Evolutionary conservation across 2,329 filamentous ascomycete species (phyloP).

Genomic region (Claviceps monticola): DNA sequence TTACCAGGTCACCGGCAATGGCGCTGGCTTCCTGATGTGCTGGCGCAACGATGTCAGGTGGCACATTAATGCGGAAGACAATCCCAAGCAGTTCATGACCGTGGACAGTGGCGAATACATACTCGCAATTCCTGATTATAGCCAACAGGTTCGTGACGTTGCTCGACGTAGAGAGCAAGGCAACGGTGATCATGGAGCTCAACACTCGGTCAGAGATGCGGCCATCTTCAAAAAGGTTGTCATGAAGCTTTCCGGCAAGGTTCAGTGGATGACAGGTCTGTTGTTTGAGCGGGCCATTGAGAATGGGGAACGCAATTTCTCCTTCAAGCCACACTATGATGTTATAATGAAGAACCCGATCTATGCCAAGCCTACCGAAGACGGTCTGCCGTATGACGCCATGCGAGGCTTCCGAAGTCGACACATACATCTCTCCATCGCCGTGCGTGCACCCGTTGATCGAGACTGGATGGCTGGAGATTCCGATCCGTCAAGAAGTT

Average conservation of each 20-base stretch:
- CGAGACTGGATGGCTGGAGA: conserved; percentile 73
- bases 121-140: conserved; percentile 86
- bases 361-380: conserved; percentile 48
- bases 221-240: conserved; percentile 96
- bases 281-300: conserved; percentile 80
- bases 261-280: conserved; percentile 80
- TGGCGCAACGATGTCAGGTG: conserved; percentile 91
- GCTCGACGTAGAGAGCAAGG: conserved; percentile 35
- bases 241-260: conserved; percentile 96
- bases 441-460: conserved; percentile 73
- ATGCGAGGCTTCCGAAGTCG: conserved; percentile 92
- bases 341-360: conserved; percentile 73
- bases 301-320: conserved; percentile 60
- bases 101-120: conserved; percentile 94
- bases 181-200: conserved; percentile 42
- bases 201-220: conserved; percentile 53
- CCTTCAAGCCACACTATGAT: conserved; percentile 86
- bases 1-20: conserved; percentile 82
- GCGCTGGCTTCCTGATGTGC: conserved; percentile 94
- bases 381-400: conserved; percentile 62
- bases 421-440: conserved; percentile 90
- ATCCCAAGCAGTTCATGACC: conserved; percentile 87
- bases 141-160: conserved; percentile 65
- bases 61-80: conserved; percentile 70
- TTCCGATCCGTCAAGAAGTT: conserved; percentile 67